Conservation (phyloP, 225 moss, liverwort and hornwort genomes). For the Straminergon stramineum region DNA sequence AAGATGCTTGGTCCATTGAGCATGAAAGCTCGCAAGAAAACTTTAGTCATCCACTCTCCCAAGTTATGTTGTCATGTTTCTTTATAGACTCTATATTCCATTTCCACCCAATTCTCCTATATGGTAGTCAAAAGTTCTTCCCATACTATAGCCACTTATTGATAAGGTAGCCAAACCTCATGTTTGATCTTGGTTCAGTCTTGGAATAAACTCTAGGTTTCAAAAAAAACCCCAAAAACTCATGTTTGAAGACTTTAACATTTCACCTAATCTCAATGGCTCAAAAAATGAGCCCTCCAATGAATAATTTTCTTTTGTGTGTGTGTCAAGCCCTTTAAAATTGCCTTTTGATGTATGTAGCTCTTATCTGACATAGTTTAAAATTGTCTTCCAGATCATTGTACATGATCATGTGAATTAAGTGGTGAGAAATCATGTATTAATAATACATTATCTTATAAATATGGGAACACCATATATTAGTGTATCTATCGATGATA, state of each 20-base stretch:
- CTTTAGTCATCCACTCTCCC: background rate
- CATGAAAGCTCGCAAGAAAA: accelerated
- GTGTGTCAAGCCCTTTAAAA: accelerated
- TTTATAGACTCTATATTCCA: accelerated
- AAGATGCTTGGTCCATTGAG: background rate
- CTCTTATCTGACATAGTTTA: too few species aligned
- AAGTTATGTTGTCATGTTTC: background rate
- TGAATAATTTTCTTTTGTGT: background rate
- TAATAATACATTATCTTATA: too few species aligned
- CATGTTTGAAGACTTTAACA: background rate
- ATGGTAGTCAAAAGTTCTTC: background rate
- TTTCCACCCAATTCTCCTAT: accelerated
- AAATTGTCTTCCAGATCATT: background rate
- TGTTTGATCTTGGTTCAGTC: too few species aligned
- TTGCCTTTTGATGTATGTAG: too few species aligned
- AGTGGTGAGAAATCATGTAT: too few species aligned
- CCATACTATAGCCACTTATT: background rate
- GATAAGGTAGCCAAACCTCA: too few species aligned
- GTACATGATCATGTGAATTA: background rate
- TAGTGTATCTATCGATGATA: background rate
- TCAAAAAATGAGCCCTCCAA: background rate
- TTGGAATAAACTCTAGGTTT: too few species aligned
- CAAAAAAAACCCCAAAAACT: too few species aligned
- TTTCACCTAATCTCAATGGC: background rate
- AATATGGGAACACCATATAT: too few species aligned